Percentiles rank a stretch among this genome's conserved stretches.
These are phyloP conservation scores for Lolium multiflorum DNA, from an alignment of 176 grass and related monocot species.

Conservation along the genomic window DNA sequence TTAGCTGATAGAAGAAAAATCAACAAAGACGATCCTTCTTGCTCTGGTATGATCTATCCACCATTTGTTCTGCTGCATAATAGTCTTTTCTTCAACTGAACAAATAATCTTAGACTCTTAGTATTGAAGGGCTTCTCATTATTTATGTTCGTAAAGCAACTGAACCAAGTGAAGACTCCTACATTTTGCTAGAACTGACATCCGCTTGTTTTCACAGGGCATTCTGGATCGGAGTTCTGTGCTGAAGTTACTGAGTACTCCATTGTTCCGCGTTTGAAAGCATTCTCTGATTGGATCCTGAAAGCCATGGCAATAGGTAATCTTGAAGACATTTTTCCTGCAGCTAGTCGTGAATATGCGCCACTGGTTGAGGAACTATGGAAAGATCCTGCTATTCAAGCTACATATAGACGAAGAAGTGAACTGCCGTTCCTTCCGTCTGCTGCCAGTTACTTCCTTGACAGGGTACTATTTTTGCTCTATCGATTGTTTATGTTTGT, in stretches of 20 bases:
- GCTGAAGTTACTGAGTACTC: slow-evolving; percentile 62
- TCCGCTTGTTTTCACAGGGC: slow-evolving; percentile 42
- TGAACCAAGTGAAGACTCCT: neutral
- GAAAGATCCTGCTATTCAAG: slow-evolving; percentile 96
- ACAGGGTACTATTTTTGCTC: slow-evolving; percentile 63
- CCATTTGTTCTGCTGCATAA: slow-evolving; percentile 4
- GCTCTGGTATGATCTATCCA: slow-evolving; percentile 47
- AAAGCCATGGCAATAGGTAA: slow-evolving; percentile 92
- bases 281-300: slow-evolving; percentile 92
- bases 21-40: slow-evolving; percentile 53
- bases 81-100: neutral
- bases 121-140: neutral
- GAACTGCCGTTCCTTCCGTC: slow-evolving; percentile 70
- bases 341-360: slow-evolving; percentile 84
- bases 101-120: slow-evolving; percentile 12
- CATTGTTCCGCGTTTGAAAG: slow-evolving; percentile 69
- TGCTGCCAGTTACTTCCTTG: slow-evolving; percentile 86
- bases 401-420: slow-evolving; percentile 73
- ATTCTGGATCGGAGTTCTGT: slow-evolving; percentile 37
- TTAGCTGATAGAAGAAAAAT: slow-evolving; percentile 57
- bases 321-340: slow-evolving; percentile 90
- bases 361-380: slow-evolving; percentile 95
- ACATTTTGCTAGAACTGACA: slow-evolving; percentile 4
- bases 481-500: slow-evolving; percentile 3
- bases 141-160: slow-evolving; percentile 26